Base-by-base conservation (phyloP, 106 monocot genomes). In the Gastrodia elata region DNA sequence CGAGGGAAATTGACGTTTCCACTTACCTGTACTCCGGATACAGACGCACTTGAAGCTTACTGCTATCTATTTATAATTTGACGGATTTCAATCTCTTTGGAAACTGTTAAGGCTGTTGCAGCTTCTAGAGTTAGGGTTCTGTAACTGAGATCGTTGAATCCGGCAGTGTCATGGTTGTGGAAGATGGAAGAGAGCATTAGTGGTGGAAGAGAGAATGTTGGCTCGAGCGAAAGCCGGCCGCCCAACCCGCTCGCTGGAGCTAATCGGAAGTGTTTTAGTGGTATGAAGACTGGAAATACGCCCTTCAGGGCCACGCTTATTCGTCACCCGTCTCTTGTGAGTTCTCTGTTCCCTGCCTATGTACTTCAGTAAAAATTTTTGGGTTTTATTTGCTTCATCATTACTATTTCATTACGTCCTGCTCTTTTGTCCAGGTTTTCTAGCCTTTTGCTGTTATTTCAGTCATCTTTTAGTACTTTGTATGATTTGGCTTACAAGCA, bases 161-260 rank as follows among this genome's bases (percentile, higher is more conserved):
- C 10, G 8, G 39, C 30, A 68, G 43, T 71, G 69, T 65, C 26
- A 68, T 67, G 64, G 80, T 36, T 14, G 27, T 71, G 34, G 65
- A 67, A 49, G 34, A 85, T 78, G 85, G 76, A 74, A 65, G 78
- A 65, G 39, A 37, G 74, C 78, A 78, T 27, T 77, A 75, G 74
- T 39, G 74, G 65, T 34, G 70, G 58, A 13, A 48, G 65, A 24
- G 73, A 73, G 7, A 75, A 72, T 76, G 85, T 69, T 32, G 73
- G 78, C n/a, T 64, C 81, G 1, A 85, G 82, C 72, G 85, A 81
- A 9, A 40, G 79, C 27, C 57, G 71, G 72, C 85, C 85, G 8
- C 84, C 84, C 64, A 80, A 84, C 68, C 85, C 81, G 39, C 85
- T 76, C 46, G 72, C 69, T 32, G 82, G 76, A 46, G 75, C 57